Percentiles rank a stretch among this genome's conserved stretches.
These are phyloP conservation scores for Tetrahymena thermophila DNA, from an alignment of 73 alveolate genomes.

Conservation along the genomic window DNA sequence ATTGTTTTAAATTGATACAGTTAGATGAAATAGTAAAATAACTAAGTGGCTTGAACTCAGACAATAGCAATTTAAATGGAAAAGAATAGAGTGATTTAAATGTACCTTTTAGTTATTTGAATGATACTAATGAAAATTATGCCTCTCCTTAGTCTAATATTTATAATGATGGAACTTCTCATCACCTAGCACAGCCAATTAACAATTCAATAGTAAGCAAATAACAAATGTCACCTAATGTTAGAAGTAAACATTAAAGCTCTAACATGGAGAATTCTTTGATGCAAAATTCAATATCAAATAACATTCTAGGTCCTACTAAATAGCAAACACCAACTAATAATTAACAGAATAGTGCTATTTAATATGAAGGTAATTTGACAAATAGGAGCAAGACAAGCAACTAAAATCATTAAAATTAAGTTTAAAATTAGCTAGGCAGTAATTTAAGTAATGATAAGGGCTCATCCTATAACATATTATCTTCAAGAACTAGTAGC, in stretches of 20 bases:
- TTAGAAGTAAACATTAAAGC: neutral
- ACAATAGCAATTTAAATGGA: neutral
- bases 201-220: neutral
- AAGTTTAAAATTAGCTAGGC: neutral
- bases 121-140: neutral
- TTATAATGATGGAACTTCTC: neutral
- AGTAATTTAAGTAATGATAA: neutral
- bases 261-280: neutral
- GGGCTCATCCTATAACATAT: neutral
- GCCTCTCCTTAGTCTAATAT: neutral
- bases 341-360: neutral
- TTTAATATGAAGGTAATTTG: neutral
- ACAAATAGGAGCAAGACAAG: neutral
- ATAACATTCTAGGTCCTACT: neutral
- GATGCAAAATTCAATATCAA: neutral
- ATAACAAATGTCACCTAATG: neutral
- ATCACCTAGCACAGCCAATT: neutral
- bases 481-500: neutral
- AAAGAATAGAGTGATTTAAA: neutral
- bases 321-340: neutral
- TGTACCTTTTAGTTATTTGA: neutral
- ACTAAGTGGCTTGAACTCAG: neutral
- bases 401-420: neutral
- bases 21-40: neutral
- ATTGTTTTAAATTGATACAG: neutral